Conservation (phyloP, 1,139 yeast species). For the Zygotorulaspora mrakii region DNA sequence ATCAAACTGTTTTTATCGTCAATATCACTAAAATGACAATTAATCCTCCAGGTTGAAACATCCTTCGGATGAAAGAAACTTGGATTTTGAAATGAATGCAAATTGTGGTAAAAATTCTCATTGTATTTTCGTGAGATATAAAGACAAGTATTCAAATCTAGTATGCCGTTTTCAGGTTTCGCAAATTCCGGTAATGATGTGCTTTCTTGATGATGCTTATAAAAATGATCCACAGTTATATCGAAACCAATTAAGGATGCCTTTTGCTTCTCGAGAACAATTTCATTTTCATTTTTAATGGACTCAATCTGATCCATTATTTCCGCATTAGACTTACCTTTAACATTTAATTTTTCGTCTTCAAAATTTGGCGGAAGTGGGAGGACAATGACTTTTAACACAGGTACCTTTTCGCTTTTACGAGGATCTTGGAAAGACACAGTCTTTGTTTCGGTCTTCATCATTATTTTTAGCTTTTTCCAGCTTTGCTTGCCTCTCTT, state of each 20-base stretch:
- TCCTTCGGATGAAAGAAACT: conserved; percentile 27
- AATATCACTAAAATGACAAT: conserved; percentile 17
- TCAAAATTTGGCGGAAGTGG: conserved; percentile 29
- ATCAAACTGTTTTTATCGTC: conserved; percentile 14
- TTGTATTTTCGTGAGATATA: conserved; percentile 19
- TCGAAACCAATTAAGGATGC: conserved; percentile 21
- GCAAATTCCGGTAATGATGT: conserved; percentile 19
- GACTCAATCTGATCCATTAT: conserved; percentile 14
- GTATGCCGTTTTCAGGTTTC: conserved; percentile 13
- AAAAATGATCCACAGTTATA: conserved; percentile 19
- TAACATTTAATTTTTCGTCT: conserved; percentile 21
- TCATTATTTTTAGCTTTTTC: conserved; percentile 27
- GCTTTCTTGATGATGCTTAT: conserved; percentile 15
- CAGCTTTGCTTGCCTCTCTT: conserved; percentile 19
- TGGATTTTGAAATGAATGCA: conserved; percentile 27
- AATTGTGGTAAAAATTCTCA: conserved; percentile 21
- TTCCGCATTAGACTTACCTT: conserved; percentile 15
- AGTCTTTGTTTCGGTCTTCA: conserved; percentile 23
- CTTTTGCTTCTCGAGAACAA: conserved; percentile 5
- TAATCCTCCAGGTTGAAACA: conserved; percentile 30
- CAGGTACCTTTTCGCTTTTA: conserved; percentile 22
- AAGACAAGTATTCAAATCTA: conserved; percentile 22
- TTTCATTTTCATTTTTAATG: conserved; percentile 15
- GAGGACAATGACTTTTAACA: conserved; percentile 32
- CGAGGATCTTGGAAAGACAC: conserved; percentile 16